A percentile compares a stretch with the other conserved stretches of the same genome.
phyloP scores from a whole-genome alignment of 306 rosid species.

The Prunus davidiana region DNA sequence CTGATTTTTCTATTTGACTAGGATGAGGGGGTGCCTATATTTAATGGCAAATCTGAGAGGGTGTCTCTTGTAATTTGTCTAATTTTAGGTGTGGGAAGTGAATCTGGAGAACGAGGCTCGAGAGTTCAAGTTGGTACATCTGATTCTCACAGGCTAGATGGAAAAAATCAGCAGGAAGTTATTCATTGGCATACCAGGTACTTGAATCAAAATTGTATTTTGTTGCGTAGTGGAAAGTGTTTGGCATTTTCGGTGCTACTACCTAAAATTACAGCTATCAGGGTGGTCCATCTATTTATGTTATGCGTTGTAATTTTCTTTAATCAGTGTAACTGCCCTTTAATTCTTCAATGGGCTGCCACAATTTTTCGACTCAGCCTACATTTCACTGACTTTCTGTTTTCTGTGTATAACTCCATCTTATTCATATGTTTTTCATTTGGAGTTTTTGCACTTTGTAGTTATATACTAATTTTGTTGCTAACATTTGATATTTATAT shows the following conservation, averaged over 20 bases:
- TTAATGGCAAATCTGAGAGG: not conserved
- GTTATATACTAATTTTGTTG: not conserved
- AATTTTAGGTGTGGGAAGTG: conserved; percentile 50
- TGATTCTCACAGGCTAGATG: conserved; percentile 65
- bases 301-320: not conserved
- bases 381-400: not conserved
- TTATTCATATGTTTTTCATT: not conserved
- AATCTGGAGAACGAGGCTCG: conserved; percentile 59
- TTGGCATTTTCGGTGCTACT: not conserved
- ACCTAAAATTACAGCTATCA: not conserved
- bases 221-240: not conserved
- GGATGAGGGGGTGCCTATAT: not conserved
- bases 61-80: not conserved
- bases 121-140: conserved; percentile 65
- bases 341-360: not conserved
- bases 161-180: conserved; percentile 64
- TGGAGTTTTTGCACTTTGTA: not conserved
- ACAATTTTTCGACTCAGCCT: not conserved
- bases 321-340: not conserved
- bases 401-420: not conserved
- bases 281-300: not conserved
- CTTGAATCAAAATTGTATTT: conserved; percentile 1
- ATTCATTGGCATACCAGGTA: conserved; percentile 97
- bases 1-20: not conserved
- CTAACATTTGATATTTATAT: conserved; percentile 15